Conservation (phyloP, 768 basidiomycete species). For the Sistotremastrum suecicum region DNA sequence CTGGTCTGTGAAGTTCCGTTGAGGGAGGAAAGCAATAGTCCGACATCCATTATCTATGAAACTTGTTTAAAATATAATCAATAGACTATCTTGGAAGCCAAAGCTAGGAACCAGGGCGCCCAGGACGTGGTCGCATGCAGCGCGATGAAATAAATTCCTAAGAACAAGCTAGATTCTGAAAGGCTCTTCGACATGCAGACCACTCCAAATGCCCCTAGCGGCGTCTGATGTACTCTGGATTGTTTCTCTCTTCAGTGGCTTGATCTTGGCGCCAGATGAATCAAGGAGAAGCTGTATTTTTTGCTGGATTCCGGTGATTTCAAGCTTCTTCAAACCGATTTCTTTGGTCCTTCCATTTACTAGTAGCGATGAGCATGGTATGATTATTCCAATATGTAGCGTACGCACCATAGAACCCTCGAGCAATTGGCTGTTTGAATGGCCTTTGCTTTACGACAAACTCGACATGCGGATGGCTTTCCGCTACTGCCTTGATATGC, state of each 20-base stretch:
- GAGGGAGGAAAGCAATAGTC: too few species aligned
- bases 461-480: conserved; percentile 69
- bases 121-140: too few species aligned
- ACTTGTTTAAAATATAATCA: too few species aligned
- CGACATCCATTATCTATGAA: too few species aligned
- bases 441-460: conserved; percentile 67
- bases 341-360: conserved; percentile 85
- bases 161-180: conserved; percentile 24
- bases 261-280: conserved; percentile 78
- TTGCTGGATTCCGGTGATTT: conserved; percentile 56
- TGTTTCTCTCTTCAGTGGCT: conserved; percentile 52
- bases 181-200: conserved; percentile 66
- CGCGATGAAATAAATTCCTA: background rate
- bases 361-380: conserved; percentile 17
- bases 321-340: conserved; percentile 61
- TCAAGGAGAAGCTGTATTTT: conserved; percentile 79
- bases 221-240: conserved; percentile 73
- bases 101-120: too few species aligned
- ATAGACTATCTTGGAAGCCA: too few species aligned
- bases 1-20: background rate
- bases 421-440: conserved; percentile 62
- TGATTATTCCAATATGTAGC: background rate
- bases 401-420: conserved; percentile 68
- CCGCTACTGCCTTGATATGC: conserved; percentile 50
- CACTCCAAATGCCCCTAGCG: conserved; percentile 82